Conservation (phyloP, 805 yeast genomes). For the Yamadazyma sp. region DNA sequence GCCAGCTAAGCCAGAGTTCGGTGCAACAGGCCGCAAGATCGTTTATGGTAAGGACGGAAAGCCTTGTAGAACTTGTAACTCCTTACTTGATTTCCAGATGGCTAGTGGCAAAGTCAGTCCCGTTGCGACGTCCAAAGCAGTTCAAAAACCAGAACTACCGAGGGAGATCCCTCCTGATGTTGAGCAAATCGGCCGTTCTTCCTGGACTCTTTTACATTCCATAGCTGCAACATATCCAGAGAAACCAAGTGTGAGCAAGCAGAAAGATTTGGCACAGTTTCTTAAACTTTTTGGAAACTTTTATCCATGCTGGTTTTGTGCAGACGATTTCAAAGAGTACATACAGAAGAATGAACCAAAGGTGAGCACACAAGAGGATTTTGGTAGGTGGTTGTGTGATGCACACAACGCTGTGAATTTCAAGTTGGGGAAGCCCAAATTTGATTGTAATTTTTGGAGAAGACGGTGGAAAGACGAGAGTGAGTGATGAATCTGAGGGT, state of each 20-base stretch:
- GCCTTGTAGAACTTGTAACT: slow-evolving; percentile 92
- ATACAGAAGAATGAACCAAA: slow-evolving; percentile 53
- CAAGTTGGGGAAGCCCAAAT: slow-evolving; percentile 80
- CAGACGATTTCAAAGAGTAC: slow-evolving; percentile 73
- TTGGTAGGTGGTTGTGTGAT: slow-evolving; percentile 89
- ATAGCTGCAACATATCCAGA: slow-evolving; percentile 89
- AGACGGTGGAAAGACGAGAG: slow-evolving; percentile 84
- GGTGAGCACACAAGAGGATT: slow-evolving; percentile 67
- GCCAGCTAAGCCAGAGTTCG: slow-evolving; percentile 39
- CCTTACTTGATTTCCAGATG: slow-evolving; percentile 73
- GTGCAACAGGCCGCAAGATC: slow-evolving; percentile 65
- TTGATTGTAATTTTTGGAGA: slow-evolving; percentile 89
- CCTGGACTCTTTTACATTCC: slow-evolving; percentile 92
- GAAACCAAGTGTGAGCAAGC: slow-evolving; percentile 58
- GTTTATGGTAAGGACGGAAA: slow-evolving; percentile 86
- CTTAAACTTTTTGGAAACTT: slow-evolving; percentile 68
- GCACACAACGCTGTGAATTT: slow-evolving; percentile 94
- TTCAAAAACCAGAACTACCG: slow-evolving; percentile 30
- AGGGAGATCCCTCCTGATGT: slow-evolving; percentile 84
- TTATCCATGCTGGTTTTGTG: slow-evolving; percentile 95
- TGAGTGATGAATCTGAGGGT: neutral
- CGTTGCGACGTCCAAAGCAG: slow-evolving; percentile 3
- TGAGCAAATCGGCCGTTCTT: slow-evolving; percentile 70
- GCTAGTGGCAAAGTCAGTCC: slow-evolving; percentile 42
- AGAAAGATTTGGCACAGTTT: slow-evolving; percentile 70